Conservation (phyloP, 2,329 filamentous ascomycete genomes). For the Colletotrichum sp. region DNA sequence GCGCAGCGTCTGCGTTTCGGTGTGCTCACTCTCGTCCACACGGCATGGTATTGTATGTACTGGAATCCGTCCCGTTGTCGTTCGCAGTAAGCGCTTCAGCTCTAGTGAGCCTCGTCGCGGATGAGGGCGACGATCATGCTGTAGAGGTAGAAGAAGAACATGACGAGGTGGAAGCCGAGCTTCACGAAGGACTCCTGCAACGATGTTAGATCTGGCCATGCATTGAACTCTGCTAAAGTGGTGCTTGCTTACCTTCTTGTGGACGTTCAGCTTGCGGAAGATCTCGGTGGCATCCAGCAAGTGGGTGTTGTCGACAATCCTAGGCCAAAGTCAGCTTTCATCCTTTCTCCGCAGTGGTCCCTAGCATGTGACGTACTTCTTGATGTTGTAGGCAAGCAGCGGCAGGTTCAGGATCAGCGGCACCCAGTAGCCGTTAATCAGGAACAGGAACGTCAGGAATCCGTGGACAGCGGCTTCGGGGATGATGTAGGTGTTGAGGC, state of each 20-base stretch:
- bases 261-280: constrained; percentile 97
- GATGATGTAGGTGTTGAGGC: constrained; percentile 99
- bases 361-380: constrained; percentile 76
- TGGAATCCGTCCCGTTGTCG: constrained; percentile 20
- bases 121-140: constrained; percentile 98
- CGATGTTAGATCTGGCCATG: neutral
- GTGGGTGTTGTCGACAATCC: constrained; percentile 97
- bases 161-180: constrained; percentile 96
- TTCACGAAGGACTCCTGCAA: constrained; percentile 96
- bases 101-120: constrained; percentile 85
- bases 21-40: neutral
- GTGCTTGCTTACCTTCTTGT: constrained; percentile 80
- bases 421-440: constrained; percentile 99
- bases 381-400: constrained; percentile 89
- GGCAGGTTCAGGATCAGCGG: constrained; percentile 91
- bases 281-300: constrained; percentile 98
- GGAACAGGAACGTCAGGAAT: constrained; percentile 92
- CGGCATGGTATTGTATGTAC: constrained; percentile 13
- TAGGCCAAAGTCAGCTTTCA: constrained; percentile 41
- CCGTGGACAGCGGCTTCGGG: constrained; percentile 97
- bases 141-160: constrained; percentile 99
- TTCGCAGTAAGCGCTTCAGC: neutral
- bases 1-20: neutral
- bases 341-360: neutral
- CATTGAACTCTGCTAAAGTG: accelerated